Base-by-base conservation (phyloP, 2,329 filamentous ascomycete genomes). In the Microdochium trichocladiopsis region DNA sequence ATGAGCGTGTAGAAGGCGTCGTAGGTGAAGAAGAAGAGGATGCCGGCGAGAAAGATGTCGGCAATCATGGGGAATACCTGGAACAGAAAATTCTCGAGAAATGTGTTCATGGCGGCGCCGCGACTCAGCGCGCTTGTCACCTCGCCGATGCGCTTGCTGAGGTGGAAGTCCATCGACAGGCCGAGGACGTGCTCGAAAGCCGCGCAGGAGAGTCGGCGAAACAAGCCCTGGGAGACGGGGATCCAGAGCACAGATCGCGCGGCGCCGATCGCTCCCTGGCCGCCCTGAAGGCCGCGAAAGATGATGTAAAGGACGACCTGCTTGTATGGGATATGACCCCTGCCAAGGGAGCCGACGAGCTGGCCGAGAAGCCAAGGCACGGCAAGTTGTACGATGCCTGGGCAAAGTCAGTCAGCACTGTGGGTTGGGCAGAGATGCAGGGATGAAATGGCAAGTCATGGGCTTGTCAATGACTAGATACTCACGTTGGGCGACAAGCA, bases 121-220 rank as follows among this genome's bases (percentile, higher is more conserved):
- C 75, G 72, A 52, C 66, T 75, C 0, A 79, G 62, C 1, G 76
- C 76, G 48, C 71, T 77, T 3, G 75, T 73, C 9, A 79, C 73
- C 58, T 78, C 76, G 2, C 75, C 76, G n/a, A 74, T 71, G 43
- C 73, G 69, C 55, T 78, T 78, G 59, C 71, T 73, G 1, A 78
- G 62, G 51, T 79, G 76, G 47, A 79, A 79, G 11, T 78, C 75
- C 10, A 78, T 63, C 0, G 73, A 76, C 1, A 78, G 65, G 0
- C 66, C 66, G 3, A 76, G 58, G 0, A 77, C 72, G 48, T 77
- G 75, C 51, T 75, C 71, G 25, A 77, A 78, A 1, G 74, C 72
- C 1, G 74, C 72, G 1, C 59, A 66, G 0, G 72, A 73, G 2
- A 78, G 61, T 16, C 71, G 58, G 1, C 72, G 68, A 55, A 70